Evolutionary conservation across 2,329 filamentous ascomycete genomes (phyloP).

Genomic region (Lachnellula subtilissima): DNA sequence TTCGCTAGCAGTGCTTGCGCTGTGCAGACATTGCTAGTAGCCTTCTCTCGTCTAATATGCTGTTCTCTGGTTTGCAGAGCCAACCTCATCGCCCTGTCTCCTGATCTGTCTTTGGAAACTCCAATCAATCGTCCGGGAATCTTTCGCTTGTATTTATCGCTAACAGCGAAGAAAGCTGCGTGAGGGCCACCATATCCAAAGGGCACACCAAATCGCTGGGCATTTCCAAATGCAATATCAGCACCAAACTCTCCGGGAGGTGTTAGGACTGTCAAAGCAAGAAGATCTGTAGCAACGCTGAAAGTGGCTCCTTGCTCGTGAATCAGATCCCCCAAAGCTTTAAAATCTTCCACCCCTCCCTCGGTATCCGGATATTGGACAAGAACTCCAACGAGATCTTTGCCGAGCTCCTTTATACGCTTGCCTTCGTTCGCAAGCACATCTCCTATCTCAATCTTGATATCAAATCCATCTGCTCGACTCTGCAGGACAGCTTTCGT

Average conservation of each 20-base stretch:
- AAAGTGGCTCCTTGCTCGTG: constrained; percentile 76
- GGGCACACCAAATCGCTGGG: constrained; percentile 87
- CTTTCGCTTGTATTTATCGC: constrained; percentile 88
- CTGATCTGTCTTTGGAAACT: constrained; percentile 84
- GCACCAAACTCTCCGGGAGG: constrained; percentile 92
- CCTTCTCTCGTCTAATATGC: constrained; percentile 93
- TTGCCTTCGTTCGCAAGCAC: constrained; percentile 60
- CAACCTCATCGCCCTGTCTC: constrained; percentile 74
- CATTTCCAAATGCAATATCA: constrained; percentile 89
- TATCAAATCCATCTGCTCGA: constrained; percentile 85
- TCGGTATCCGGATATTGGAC: constrained; percentile 94
- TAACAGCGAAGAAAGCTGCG: constrained; percentile 90
- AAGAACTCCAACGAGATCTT: constrained; percentile 81
- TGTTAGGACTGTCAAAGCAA: constrained; percentile 80
- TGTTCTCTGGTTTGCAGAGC: constrained; percentile 92
- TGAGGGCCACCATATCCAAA: constrained; percentile 93
- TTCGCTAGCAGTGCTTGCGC: constrained; percentile 91
- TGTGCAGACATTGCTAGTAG: constrained; percentile 95
- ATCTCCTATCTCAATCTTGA: constrained; percentile 70
- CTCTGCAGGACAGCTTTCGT: constrained; percentile 80
- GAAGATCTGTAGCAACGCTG: constrained; percentile 81
- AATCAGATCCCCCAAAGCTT: constrained; percentile 66
- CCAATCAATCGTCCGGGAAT: constrained; percentile 88
- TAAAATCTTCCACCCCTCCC: constrained; percentile 73
- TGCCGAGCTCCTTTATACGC: constrained; percentile 66